Base-by-base conservation (phyloP, 2,329 filamentous ascomycete species). In the Verticillium longisporum region DNA sequence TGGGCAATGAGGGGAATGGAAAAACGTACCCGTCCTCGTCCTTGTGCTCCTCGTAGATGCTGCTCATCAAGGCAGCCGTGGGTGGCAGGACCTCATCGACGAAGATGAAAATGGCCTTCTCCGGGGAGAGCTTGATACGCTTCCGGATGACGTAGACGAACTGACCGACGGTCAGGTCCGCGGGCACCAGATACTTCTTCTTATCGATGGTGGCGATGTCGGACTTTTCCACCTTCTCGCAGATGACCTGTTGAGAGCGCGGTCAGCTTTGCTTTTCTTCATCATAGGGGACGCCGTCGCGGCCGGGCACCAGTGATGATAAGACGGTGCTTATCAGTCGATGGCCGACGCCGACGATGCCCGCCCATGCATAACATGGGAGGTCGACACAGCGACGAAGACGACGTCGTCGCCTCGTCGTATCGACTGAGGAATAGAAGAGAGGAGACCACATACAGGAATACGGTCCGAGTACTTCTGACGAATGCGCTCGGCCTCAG, bases 31-130 rank as follows among this genome's bases (percentile, higher is more conserved):
- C 86, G 71, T 89, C 87, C 74, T 89, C 85, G 67, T 89, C 87
- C 83, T 99, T 98, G 87, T 99, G 95, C 79, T 98, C 94, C 78
- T 99, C 95, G 77, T 99, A 99, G 80, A 99, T 98, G 77, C 91
- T 96, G 83, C 92, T 97, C 95, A 99, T 99, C 60, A 99, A 87
- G 62, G 95, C 95, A 63, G 95, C 95, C 9, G 95, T 98, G 2
- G 95, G 95, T 58, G 95, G 95, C 61, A 99, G 85, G 58, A 97
- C 94, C 80, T 98, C 95, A 76, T 98, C 94, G 73, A 99, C 95
- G 80, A 98, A 99, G 85, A 99, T 98, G 85, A 99, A 99, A 82
- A 99, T 99, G 75, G 95, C 95, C 86, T 99, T 99, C 83, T 99
- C 95, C 36, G 95, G 95, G 60, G 92, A 97, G 69, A 99, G 86